Evolutionary conservation across 1,284 basidiomycete genomes (phyloP).

Genomic region (Apiotrichum brassicae): DNA sequence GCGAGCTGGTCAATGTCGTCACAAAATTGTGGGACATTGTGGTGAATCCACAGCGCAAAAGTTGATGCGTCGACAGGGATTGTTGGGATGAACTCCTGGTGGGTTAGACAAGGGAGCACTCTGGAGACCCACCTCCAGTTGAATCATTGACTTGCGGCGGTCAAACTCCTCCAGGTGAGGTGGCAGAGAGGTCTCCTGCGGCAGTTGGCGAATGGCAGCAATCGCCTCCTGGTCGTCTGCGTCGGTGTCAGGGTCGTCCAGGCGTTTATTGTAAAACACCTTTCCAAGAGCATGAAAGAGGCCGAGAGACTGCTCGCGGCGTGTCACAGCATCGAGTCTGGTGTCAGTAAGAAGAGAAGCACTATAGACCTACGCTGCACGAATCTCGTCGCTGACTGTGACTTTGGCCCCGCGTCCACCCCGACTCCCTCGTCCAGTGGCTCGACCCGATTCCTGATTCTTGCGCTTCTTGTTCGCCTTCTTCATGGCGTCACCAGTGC

Average conservation of each 20-base stretch:
- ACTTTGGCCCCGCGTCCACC: conserved; percentile 37
- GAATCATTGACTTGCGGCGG: conserved; percentile 67
- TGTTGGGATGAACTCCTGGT: conserved; percentile 55
- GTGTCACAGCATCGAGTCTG: conserved; percentile 62
- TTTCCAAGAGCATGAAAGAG: conserved; percentile 92
- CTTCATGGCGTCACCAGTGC: conserved; percentile 13
- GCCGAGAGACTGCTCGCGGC: conserved; percentile 75
- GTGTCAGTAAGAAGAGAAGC: background rate
- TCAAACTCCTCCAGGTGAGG: conserved; percentile 56
- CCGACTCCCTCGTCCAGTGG: conserved; percentile 15
- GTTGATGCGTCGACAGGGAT: conserved; percentile 85
- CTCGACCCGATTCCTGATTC: conserved; percentile 6
- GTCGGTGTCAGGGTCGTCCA: conserved; percentile 35
- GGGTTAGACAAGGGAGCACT: too few species aligned
- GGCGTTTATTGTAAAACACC: conserved; percentile 87
- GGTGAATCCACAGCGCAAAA: conserved; percentile 83
- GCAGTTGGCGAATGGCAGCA: conserved; percentile 18
- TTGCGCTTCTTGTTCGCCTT: conserved; percentile 16
- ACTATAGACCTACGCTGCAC: conserved; percentile 40
- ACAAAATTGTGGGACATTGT: conserved; percentile 84
- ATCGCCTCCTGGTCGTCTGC: conserved; percentile 33
- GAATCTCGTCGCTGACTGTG: conserved; percentile 40
- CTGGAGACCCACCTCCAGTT: conserved; percentile 62
- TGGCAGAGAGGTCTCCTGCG: conserved; percentile 54
- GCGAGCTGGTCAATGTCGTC: conserved; percentile 68